phyloP scores from a whole-genome alignment of 2,329 filamentous ascomycete species.

The Curvularia lunata region DNA sequence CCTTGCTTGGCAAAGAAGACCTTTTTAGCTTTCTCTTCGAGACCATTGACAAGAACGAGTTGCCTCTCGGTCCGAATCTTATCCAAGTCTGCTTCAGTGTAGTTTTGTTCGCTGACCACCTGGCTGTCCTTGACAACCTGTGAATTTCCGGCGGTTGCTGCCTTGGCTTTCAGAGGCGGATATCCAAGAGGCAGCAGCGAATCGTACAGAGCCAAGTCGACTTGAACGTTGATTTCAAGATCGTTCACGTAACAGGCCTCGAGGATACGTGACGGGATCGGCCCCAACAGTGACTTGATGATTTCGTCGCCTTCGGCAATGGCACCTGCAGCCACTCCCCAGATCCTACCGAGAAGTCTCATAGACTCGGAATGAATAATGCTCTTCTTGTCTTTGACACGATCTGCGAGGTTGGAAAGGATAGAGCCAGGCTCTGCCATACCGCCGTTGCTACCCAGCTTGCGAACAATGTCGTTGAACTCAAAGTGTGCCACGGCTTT shows the following conservation, averaged over 20 bases:
- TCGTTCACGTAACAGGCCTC: constrained; percentile 92
- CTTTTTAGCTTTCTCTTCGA: constrained; percentile 79
- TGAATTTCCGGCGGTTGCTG: constrained; percentile 57
- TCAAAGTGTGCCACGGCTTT: constrained; percentile 81
- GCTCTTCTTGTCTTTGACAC: constrained; percentile 84
- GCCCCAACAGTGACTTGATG: constrained; percentile 75
- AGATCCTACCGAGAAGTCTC: constrained; percentile 81
- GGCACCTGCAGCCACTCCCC: constrained; percentile 91
- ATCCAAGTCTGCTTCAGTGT: constrained; percentile 66
- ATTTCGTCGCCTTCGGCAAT: constrained; percentile 82
- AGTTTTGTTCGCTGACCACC: constrained; percentile 52
- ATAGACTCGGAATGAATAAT: constrained; percentile 86
- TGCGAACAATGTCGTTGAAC: constrained; percentile 80
- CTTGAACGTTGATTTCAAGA: constrained; percentile 78
- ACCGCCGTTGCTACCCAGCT: constrained; percentile 77
- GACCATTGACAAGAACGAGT: constrained; percentile 76
- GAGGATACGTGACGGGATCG: constrained; percentile 83
- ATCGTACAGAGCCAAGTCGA: constrained; percentile 86
- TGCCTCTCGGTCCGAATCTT: constrained; percentile 84
- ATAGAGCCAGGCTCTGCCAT: constrained; percentile 79
- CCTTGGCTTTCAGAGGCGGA: constrained; percentile 70
- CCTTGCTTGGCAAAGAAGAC: constrained; percentile 88
- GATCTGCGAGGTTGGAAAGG: constrained; percentile 80
- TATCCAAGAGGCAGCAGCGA: constrained; percentile 88
- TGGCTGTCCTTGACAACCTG: constrained; percentile 69